These are phyloP conservation scores for Pisolithus microcarpus DNA, from an alignment of 768 basidiomycete species.

Conservation along the genomic window DNA sequence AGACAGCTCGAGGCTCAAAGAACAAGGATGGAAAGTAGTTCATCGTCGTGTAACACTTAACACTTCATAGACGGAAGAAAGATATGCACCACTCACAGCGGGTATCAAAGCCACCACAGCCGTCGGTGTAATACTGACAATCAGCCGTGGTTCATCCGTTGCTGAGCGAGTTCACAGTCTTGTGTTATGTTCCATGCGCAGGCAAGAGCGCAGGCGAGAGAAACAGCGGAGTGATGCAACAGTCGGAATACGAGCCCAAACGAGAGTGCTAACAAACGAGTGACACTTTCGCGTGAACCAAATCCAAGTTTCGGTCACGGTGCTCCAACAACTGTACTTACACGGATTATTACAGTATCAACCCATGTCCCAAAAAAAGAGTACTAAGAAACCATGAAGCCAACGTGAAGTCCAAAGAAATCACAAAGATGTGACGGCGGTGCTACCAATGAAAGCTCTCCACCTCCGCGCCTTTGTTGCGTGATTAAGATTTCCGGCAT, in stretches of 20 bases:
- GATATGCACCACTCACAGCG: conserved; percentile 20
- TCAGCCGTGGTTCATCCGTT: conserved; percentile 23
- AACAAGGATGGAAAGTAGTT: conserved; percentile 85
- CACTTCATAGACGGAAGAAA: neutral
- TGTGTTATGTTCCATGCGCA: neutral
- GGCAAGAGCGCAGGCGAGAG: neutral
- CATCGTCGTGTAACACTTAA: conserved; percentile 37
- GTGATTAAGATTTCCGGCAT: too few relatives aligned
- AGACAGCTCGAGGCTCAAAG: conserved; percentile 68
- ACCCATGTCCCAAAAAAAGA: too few relatives aligned
- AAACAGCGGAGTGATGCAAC: neutral
- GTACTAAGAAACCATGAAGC: too few relatives aligned
- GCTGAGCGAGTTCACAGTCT: neutral
- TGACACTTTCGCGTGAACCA: neutral
- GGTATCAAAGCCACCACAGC: conserved; percentile 17
- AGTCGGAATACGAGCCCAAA: neutral
- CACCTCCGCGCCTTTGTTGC: too few relatives aligned
- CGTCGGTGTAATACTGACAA: conserved; percentile 10
- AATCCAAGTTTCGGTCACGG: too few relatives aligned
- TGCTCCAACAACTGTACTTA: too few relatives aligned
- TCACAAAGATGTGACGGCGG: too few relatives aligned
- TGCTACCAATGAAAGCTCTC: too few relatives aligned
- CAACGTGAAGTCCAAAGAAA: too few relatives aligned
- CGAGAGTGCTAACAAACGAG: neutral
- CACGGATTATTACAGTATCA: too few relatives aligned